These are phyloP conservation scores for Vaccinium macrocarpon DNA, from an alignment of 148 eudicot genomes.

Conservation along the genomic window DNA sequence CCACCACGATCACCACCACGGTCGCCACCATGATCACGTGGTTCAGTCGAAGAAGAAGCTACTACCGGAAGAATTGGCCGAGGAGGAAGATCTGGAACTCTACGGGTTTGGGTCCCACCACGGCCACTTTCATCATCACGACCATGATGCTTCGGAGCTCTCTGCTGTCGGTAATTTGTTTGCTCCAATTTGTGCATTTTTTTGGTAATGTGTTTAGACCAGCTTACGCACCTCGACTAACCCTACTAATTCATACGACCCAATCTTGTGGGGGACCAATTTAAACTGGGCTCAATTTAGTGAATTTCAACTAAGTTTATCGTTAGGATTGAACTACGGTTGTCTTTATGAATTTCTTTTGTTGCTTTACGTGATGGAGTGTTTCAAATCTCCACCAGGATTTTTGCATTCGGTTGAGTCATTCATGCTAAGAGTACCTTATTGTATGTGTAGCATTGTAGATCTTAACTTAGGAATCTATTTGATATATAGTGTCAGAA, in stretches of 20 bases:
- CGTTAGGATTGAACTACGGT: not conserved
- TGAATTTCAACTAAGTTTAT: not conserved
- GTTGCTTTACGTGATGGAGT: not conserved
- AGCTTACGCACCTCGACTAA: too few relatives aligned
- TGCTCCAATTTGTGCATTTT: too few relatives aligned
- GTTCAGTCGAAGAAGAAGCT: slow-evolving; percentile 10
- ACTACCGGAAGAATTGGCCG: slow-evolving; percentile 85
- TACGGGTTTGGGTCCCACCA: slow-evolving; percentile 39
- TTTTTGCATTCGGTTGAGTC: not conserved
- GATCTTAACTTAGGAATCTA: not conserved
- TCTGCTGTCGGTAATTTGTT: slow-evolving; percentile 55
- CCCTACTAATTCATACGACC: too few relatives aligned
- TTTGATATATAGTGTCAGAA: not conserved
- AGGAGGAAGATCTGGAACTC: slow-evolving; percentile 78
- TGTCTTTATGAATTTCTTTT: not conserved
- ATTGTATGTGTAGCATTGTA: not conserved
- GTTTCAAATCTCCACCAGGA: not conserved
- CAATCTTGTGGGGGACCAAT: too few relatives aligned
- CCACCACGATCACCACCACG: slow-evolving; percentile 29
- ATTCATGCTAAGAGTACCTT: not conserved
- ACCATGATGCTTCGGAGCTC: slow-evolving; percentile 33
- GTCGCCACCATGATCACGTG: slow-evolving; percentile 18
- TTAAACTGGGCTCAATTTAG: not conserved
- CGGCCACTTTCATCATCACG: slow-evolving; percentile 28
- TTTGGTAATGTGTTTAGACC: too few relatives aligned